Evolutionary conservation across 176 grass and related monocot species (phyloP).

Genomic region (Tillandsia fasciculata): DNA sequence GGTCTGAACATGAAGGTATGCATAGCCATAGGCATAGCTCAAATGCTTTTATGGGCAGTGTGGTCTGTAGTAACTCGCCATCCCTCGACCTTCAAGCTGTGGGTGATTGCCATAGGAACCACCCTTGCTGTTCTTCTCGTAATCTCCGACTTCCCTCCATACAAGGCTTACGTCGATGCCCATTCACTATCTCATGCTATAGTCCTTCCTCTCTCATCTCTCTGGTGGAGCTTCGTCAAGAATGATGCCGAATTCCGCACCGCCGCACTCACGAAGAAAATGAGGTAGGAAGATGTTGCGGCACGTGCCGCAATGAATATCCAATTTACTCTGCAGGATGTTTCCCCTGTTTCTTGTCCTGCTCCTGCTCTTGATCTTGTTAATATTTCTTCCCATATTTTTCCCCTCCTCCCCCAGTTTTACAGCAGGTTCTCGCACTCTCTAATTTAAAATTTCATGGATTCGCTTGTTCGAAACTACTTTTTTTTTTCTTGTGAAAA

Average conservation of each 20-base stretch:
- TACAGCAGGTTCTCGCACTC: neutral
- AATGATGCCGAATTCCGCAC: slow-evolving; percentile 75
- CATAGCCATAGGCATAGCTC: slow-evolving; percentile 33
- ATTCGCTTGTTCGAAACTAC: no score
- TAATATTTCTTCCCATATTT: slow-evolving; percentile 24
- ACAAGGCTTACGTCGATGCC: slow-evolving; percentile 64
- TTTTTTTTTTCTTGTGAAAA: no score
- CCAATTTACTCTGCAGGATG: neutral
- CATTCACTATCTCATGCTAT: slow-evolving; percentile 47
- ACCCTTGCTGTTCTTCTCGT: slow-evolving; percentile 36
- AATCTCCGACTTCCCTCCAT: slow-evolving; percentile 61
- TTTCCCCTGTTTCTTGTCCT: slow-evolving; percentile 16
- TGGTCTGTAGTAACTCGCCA: slow-evolving; percentile 54
- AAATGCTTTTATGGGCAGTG: slow-evolving; percentile 60
- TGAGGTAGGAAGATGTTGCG: slow-evolving; percentile 25
- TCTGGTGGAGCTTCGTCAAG: slow-evolving; percentile 88
- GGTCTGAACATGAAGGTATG: slow-evolving; percentile 78
- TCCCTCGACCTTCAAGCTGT: slow-evolving; percentile 64
- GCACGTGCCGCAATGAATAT: neutral
- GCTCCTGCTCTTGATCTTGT: slow-evolving; percentile 23
- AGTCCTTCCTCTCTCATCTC: slow-evolving; percentile 47
- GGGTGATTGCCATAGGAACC: slow-evolving; percentile 36
- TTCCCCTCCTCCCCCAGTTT: slow-evolving; percentile 6
- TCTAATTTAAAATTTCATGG: no score
- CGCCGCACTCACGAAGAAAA: slow-evolving; percentile 54